Base-by-base conservation (phyloP, 805 yeast genomes). In the Suhomyces kilbournensis region DNA sequence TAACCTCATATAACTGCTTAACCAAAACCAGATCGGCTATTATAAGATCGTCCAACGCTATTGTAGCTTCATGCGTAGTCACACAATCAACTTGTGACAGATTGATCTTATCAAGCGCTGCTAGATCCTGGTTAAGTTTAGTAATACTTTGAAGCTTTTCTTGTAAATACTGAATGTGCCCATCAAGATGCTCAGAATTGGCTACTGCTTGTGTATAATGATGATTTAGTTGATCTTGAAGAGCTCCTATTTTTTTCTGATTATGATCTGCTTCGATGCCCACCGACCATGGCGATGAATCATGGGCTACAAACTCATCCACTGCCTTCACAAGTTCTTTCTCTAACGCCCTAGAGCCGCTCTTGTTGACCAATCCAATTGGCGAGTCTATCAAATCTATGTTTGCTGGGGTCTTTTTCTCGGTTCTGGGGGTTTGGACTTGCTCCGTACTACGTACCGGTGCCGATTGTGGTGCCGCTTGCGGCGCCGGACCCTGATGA, bases 1-100 rank as follows among this genome's bases (percentile, higher is more conserved):
- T 81, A 1, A 86, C 70, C 19, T 79, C 79, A 62, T 87, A 85
- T 12, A 86, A 64, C 64, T 89, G 96, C 28, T 50, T 55, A 48
- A 72, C 74, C 35, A 72, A 55, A 5, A 67, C 67, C 66, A 69
- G 74, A 50, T 75, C 79, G 4, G 77, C 71, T 7, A 70, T 63
- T 4, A 72, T 63, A 19, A 75, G 52, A n/a, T 72, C 72, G 46
- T 73, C 77, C 28, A 74, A 56, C 7, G 56, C 50, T 14, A 70
- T 30, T 3, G 55, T 53, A 2, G 54, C 55, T 3, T 44, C 35
- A 12, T 52, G 46, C 1, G 62, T 52, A 34, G 51, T 50, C 1
- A 73, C 63, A 23, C 56, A 48, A 6, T 57, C 56, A 3, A 51
- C 23, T 28, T 62, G 61, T 5, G 57, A 46, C 5, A 58, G 48